phyloP scores from a whole-genome alignment of 2,329 filamentous ascomycete species.

The Fusarium scirpi region DNA sequence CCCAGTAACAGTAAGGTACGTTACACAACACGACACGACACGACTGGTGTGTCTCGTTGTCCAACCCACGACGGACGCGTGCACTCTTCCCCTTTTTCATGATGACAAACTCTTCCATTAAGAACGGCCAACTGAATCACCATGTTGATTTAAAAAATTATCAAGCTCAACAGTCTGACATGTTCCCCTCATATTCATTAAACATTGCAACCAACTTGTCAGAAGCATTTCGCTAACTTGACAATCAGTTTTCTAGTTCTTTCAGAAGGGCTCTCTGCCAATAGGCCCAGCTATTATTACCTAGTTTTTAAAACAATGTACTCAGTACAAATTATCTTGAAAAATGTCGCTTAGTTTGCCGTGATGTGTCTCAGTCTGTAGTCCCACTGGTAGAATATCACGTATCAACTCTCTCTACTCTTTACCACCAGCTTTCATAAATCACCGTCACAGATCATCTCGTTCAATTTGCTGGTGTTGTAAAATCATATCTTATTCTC shows the following conservation, averaged over 20 bases:
- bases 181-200: slow-evolving; percentile 17
- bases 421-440: not conserved
- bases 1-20: slow-evolving; percentile 39
- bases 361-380: not conserved
- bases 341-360: not conserved
- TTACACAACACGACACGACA: slow-evolving; percentile 26
- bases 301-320: not conserved
- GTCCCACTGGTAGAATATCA: not conserved
- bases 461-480: not conserved
- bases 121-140: slow-evolving; percentile 75
- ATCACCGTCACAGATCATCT: not conserved
- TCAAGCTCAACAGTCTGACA: slow-evolving; percentile 76
- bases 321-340: not conserved
- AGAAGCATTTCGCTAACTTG: slow-evolving; percentile 43
- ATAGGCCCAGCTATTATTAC: not conserved
- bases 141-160: slow-evolving; percentile 67
- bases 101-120: slow-evolving; percentile 70
- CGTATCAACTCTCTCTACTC: not conserved
- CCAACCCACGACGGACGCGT: slow-evolving; percentile 18
- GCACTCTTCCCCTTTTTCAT: slow-evolving; percentile 46
- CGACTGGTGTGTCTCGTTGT: slow-evolving; percentile 33
- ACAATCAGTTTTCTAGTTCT: slow-evolving; percentile 29
- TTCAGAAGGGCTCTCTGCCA: not conserved
- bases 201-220: not conserved
- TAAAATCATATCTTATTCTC: slow-evolving; percentile 18